phyloP scores from a whole-genome alignment of 2,329 filamentous ascomycete genomes.

The Septoria petroselini region DNA sequence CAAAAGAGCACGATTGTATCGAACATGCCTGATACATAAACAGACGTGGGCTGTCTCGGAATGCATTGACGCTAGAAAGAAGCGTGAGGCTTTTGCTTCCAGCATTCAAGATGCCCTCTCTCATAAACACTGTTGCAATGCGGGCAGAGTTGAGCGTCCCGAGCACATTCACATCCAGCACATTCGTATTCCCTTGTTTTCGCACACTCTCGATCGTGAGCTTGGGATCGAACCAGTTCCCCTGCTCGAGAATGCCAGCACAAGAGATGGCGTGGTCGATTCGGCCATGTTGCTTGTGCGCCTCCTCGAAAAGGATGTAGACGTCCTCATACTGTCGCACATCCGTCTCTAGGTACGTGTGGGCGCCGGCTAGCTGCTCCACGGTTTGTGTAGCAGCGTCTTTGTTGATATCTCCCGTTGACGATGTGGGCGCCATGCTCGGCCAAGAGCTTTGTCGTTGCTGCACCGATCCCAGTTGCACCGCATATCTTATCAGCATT shows the following conservation, averaged over 20 bases:
- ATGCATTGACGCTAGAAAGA: slow-evolving; percentile 49
- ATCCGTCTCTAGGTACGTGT: slow-evolving; percentile 45
- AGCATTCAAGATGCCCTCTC: slow-evolving; percentile 37
- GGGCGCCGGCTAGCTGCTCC: slow-evolving; percentile 15
- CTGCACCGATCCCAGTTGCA: slow-evolving; percentile 47
- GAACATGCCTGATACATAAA: slow-evolving; percentile 42
- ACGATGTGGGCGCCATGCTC: slow-evolving; percentile 43
- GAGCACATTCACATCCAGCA: slow-evolving; percentile 49
- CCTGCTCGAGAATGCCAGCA: slow-evolving; percentile 48
- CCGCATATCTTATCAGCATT: slow-evolving; percentile 33
- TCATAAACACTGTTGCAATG: slow-evolving; percentile 51
- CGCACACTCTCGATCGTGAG: slow-evolving; percentile 46
- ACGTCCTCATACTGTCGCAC: slow-evolving; percentile 49
- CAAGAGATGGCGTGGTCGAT: slow-evolving; percentile 52
- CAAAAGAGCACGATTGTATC: too few relatives aligned
- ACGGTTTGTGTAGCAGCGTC: slow-evolving; percentile 15
- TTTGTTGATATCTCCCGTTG: slow-evolving; percentile 43
- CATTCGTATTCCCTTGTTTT: slow-evolving; percentile 38
- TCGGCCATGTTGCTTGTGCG: slow-evolving; percentile 45
- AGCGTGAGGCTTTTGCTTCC: slow-evolving; percentile 45
- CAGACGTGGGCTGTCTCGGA: slow-evolving; percentile 49
- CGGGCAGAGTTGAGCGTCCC: slow-evolving; percentile 45
- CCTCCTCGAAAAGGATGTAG: slow-evolving; percentile 48
- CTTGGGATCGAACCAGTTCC: slow-evolving; percentile 47
- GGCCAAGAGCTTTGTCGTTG: slow-evolving; percentile 42